Evolutionary conservation across 352 stramenopile genomes (phyloP).

Genomic region (Thraustochytrium striatum): DNA sequence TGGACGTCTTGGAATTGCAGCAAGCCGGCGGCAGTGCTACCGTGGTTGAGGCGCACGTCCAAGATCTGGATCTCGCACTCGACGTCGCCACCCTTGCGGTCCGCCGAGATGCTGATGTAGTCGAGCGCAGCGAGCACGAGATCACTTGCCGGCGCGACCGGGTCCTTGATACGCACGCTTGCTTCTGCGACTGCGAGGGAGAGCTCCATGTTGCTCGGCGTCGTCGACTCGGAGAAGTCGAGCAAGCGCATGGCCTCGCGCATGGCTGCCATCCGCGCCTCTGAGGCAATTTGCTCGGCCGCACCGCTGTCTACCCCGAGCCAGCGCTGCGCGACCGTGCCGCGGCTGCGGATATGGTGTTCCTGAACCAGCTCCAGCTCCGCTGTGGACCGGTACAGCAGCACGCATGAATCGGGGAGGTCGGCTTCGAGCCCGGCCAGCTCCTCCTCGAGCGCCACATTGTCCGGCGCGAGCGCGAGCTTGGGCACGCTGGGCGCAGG

Average conservation of each 20-base stretch:
- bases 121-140: too few species aligned
- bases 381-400: constrained; percentile 1
- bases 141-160: too few species aligned
- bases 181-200: too few species aligned
- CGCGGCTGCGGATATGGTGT: neutral
- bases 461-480: neutral
- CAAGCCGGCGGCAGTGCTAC: too few species aligned
- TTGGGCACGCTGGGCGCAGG: neutral
- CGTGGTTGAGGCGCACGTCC: too few species aligned
- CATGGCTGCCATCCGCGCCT: neutral
- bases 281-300: neutral
- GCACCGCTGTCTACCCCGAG: constrained; percentile 5
- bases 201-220: too few species aligned
- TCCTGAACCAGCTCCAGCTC: constrained; percentile 15
- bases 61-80: too few species aligned
- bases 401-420: neutral
- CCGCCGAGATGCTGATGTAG: too few species aligned
- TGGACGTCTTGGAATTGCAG: too few species aligned
- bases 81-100: too few species aligned
- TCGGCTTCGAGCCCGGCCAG: neutral
- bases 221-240: too few species aligned
- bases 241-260: neutral
- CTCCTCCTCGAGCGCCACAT: neutral
- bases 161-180: too few species aligned
- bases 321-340: constrained; percentile 16